Base-by-base conservation (phyloP, 768 basidiomycete species). In the Daedalea quercina region DNA sequence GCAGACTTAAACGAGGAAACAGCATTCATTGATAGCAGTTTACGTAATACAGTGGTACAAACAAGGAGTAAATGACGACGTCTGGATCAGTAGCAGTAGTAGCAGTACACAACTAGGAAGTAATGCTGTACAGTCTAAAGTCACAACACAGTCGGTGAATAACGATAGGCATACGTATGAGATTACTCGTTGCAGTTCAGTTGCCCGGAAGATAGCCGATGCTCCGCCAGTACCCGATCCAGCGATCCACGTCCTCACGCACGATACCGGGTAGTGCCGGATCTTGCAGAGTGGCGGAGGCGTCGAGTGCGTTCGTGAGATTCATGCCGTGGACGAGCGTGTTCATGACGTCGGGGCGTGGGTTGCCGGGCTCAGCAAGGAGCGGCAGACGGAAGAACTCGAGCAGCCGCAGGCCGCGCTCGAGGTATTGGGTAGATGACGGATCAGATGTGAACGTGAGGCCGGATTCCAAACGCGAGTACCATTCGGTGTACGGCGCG, bases 401-500 rank as follows among this genome's bases (percentile, higher is more conserved):
- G 11, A 65, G 15, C n/a, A 66, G 55, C 12, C 51, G 45, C 23
- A 2, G 50, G 47, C 17, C 23, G 26, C 9, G 28, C 22, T 22
- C 50, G 35, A 17, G 49, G 26, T 20, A 47, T n/a, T 19, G n/a
- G 9, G 46, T 19, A 4, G 31, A 47, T 6, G 31, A 9, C 9
- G 31, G 19, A 13, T 44, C 44, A 9, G 22, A 20, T 40, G 41
- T 34, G 28, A 22, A 19, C n/a, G 47, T 7, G n/a, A 49, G 25
- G 34, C 44, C 25, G 7, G 40, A 20, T 40, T 54, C 54, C 40
- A 74, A 52, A 4, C 51, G 28, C 3, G 54, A 44, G n/a, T 72
- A 59, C 73, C 73, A 75, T 0, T 71, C 68, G 0, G 22, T 49
- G 28, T 67, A 70, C 0, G 72, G 62, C 3, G 73, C 60, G 44